A percentile compares a stretch with the other conserved stretches of the same genome.
Evolutionary conservation across 2,329 filamentous ascomycete genomes (phyloP).

Genomic region (Purpureocillium lavendulum): DNA sequence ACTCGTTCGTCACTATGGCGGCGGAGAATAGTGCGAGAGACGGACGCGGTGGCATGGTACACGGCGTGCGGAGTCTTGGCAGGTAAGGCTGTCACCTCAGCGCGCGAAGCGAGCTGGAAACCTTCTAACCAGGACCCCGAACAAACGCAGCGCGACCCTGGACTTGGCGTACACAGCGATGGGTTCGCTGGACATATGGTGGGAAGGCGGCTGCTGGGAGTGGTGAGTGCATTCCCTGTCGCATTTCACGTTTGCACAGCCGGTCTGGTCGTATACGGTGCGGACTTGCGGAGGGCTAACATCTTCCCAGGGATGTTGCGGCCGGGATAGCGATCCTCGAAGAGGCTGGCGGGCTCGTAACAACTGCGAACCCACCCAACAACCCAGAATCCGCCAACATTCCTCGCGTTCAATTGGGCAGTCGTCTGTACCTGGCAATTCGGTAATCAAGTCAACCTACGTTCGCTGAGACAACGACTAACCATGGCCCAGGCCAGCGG

Average conservation of each 20-base stretch:
- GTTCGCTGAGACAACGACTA: too few relatives aligned
- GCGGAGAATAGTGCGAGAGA: conserved; percentile 52
- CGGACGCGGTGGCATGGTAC: conserved; percentile 70
- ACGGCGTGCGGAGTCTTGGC: conserved; percentile 64
- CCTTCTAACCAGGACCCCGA: too few relatives aligned
- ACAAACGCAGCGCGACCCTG: conserved; percentile 56
- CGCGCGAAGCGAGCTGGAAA: too few relatives aligned
- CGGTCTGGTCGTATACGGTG: too few relatives aligned
- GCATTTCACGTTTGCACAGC: too few relatives aligned
- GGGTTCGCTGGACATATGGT: conserved; percentile 73
- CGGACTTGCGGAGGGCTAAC: too few relatives aligned
- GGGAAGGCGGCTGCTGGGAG: conserved; percentile 76
- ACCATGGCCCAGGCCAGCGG: conserved; percentile 48
- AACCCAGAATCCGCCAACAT: conserved; percentile 47
- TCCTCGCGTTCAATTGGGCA: conserved; percentile 52
- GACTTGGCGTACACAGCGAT: conserved; percentile 70
- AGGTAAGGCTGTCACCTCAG: conserved; percentile 24
- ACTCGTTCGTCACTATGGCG: conserved; percentile 70
- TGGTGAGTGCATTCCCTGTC: too few relatives aligned
- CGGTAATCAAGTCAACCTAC: too few relatives aligned
- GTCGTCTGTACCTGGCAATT: conserved; percentile 63
- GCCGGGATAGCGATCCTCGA: conserved; percentile 65
- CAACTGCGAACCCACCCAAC: conserved; percentile 62
- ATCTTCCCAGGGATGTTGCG: conserved; percentile 60
- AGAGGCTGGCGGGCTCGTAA: conserved; percentile 67